Percentiles rank a stretch among this genome's conserved stretches.
Evolutionary conservation across 148 eudicot genomes (phyloP).

Genomic region (Rhododendron simsii): DNA sequence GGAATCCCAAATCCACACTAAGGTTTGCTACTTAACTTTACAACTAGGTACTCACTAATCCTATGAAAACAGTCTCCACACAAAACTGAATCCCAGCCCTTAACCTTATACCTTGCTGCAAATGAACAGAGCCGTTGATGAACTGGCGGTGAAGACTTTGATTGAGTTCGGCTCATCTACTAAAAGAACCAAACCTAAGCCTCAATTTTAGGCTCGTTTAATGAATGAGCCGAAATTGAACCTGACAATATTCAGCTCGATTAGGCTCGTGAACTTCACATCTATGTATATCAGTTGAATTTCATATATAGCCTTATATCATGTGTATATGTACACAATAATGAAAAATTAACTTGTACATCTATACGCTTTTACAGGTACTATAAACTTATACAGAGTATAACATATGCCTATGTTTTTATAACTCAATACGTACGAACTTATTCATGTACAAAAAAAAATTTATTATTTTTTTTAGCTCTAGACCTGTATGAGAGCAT

Average conservation of each 20-base stretch:
- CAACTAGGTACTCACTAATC: not conserved
- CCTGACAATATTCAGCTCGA: not conserved
- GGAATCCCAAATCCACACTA: not conserved
- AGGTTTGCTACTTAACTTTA: not conserved
- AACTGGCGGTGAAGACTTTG: not conserved
- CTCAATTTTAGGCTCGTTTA: too few species aligned
- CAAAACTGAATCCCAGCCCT: not conserved
- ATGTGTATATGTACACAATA: not conserved
- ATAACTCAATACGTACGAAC: not conserved
- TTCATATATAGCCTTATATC: not conserved
- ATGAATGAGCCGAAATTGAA: too few species aligned
- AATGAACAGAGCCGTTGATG: not conserved
- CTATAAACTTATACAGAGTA: not conserved
- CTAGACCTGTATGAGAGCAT: not conserved
- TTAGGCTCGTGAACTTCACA: not conserved
- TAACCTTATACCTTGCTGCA: not conserved
- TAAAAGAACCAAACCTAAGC: too few species aligned
- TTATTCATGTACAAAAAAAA: too few species aligned
- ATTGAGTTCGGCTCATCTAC: too few species aligned
- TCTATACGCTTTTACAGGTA: not conserved
- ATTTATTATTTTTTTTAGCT: too few species aligned
- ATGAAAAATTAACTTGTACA: not conserved
- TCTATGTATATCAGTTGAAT: not conserved
- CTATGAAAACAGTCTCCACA: not conserved
- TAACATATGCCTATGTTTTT: too few species aligned